Base-by-base conservation (phyloP, 306 rosid genomes). In the Benincasa hispida region DNA sequence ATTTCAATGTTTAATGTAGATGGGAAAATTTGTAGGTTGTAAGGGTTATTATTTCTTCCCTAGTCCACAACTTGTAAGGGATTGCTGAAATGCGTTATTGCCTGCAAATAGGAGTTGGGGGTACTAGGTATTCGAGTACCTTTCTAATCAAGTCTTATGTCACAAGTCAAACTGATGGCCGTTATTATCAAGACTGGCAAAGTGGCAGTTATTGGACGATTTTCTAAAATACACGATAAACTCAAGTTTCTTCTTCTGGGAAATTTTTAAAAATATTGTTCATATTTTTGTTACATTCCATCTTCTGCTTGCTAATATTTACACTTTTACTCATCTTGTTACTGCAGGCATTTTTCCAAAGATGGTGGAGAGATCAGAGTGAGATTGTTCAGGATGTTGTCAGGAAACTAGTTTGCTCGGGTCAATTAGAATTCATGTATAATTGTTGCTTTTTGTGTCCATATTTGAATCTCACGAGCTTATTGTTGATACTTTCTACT, bases 361-460 rank as follows among this genome's bases (percentile, higher is more conserved):
- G 98, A 27, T 91, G 98, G 98, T 93, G 98, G 98, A 88, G 90
- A 53, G 90, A 88, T 18, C 98, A 93, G 72, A 87, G 92, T 72
- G 89, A 83, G 60, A 63, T 18, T 8, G 69, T 90, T 66, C 88
- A 89, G 79, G 55, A 69, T 65, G 81, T 60, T 41, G 95, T 86
- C 80, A 94, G 86, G 84, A 62, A 86, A 78, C 87, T 94, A 48
- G 92, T 94, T 87, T 85, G 79, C 56, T 84, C 95, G 53, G 93
- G 96, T 84, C 97, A 91, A 87, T 56, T 94, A 57, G 98, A 94
- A 74, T 87, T 91, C 84, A 91, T 91, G 99, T 94, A 72, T 48
- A 89, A 57, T 70, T 53, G 13, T 37, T 60, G 45, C 30, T 3
- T 74, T 53, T 56, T 24, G 17, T n/a, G 28, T 74, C 53, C 17